phyloP scores from a whole-genome alignment of 75 land plant genomes.

The Ceratopteris richardii region DNA sequence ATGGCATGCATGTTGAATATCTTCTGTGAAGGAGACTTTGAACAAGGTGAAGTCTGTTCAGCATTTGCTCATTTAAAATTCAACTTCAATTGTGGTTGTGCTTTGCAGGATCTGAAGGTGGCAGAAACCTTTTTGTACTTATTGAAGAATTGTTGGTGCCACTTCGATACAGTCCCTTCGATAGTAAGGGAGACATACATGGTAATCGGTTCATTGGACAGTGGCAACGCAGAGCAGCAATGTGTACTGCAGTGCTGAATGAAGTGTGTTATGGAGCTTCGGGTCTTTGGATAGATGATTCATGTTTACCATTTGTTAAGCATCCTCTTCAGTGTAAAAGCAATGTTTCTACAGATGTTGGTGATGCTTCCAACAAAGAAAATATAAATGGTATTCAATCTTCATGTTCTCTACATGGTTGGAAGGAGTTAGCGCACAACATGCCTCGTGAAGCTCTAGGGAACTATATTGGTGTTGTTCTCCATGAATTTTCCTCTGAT shows the following conservation, averaged over 20 bases:
- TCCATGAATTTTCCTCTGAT: constrained; percentile 69
- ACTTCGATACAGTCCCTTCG: constrained; percentile 45
- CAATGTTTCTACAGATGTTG: neutral
- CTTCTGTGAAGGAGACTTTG: too few relatives aligned
- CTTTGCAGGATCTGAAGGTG: neutral
- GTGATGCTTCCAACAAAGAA: neutral
- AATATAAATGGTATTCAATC: neutral
- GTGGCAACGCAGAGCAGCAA: constrained; percentile 62
- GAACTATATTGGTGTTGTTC: constrained; percentile 59
- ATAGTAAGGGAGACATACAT: constrained; percentile 43
- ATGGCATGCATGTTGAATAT: too few relatives aligned
- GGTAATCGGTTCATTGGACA: constrained; percentile 40
- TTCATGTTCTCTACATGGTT: too few relatives aligned
- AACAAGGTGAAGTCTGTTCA: too few relatives aligned
- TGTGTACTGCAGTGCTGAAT: constrained; percentile 64
- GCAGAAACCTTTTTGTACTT: constrained; percentile 15
- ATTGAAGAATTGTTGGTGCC: constrained; percentile 52
- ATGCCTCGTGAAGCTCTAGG: neutral
- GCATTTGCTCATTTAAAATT: too few relatives aligned
- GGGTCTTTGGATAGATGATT: constrained; percentile 25
- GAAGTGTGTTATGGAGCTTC: constrained; percentile 85
- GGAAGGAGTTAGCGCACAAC: neutral
- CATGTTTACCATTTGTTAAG: neutral
- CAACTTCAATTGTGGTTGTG: too few relatives aligned
- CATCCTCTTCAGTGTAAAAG: neutral